phyloP scores from a whole-genome alignment of 2,329 filamentous ascomycete genomes.

The Talaromyces sp. region DNA sequence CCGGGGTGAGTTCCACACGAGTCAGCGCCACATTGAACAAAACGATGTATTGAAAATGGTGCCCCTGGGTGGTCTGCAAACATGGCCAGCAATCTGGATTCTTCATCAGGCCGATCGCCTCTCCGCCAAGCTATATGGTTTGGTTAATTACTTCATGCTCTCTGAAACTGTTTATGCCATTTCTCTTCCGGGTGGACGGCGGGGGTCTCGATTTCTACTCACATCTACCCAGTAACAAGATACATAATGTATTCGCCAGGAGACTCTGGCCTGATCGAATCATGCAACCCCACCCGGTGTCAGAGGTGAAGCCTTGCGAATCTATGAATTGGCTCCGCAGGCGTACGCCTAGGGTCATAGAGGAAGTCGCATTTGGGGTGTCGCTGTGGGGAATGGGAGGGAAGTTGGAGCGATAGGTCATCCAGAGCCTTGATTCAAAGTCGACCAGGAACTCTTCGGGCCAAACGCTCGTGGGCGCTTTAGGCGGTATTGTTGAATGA shows the following conservation, averaged over 20 bases:
- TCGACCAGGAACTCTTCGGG: conserved; percentile 84
- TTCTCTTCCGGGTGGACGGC: too few relatives aligned
- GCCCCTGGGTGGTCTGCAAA: conserved; percentile 87
- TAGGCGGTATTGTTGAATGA: conserved; percentile 5
- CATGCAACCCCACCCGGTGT: conserved; percentile 99
- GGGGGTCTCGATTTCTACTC: neutral
- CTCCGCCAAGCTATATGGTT: conserved; percentile 71
- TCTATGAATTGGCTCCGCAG: conserved; percentile 79
- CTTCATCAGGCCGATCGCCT: conserved; percentile 59
- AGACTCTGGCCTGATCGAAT: conserved; percentile 94
- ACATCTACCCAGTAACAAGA: conserved; percentile 79
- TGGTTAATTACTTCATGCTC: conserved; percentile 23
- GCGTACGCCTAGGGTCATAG: conserved; percentile 81
- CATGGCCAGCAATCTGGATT: conserved; percentile 72
- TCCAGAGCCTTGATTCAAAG: conserved; percentile 91
- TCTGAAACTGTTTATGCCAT: conserved; percentile 18
- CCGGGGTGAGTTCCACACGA: conserved; percentile 93
- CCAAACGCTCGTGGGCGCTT: conserved; percentile 62
- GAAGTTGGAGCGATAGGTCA: conserved; percentile 93
- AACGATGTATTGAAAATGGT: conserved; percentile 92
- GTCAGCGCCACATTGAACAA: conserved; percentile 82
- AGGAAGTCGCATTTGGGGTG: conserved; percentile 69
- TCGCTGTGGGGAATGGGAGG: conserved; percentile 76
- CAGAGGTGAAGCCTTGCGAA: conserved; percentile 80
- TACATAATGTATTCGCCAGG: conserved; percentile 79